Conservation (phyloP, 129 eudicot species). For the Centaurea solstitialis region DNA sequence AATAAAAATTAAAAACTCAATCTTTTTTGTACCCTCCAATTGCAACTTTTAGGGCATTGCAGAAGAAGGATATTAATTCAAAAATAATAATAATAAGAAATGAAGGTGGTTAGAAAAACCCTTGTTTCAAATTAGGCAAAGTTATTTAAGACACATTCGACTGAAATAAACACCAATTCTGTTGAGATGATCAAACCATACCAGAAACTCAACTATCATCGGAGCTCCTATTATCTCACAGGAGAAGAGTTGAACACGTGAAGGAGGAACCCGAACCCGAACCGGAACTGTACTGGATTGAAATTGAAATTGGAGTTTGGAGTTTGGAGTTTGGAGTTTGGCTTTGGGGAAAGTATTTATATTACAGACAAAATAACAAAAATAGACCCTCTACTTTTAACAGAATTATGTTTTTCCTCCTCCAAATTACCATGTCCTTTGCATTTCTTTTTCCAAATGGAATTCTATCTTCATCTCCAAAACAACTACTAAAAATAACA, state of each 20-base stretch:
- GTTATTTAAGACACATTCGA: conserved; percentile 5
- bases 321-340: too few relatives aligned
- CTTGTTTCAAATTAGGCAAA: not conserved
- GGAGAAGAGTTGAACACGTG: too few relatives aligned
- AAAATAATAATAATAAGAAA: not conserved
- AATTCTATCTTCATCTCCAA: too few relatives aligned
- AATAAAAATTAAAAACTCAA: not conserved
- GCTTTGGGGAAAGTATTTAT: not conserved
- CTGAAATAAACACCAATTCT: not conserved
- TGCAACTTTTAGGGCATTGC: not conserved
- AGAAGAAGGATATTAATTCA: not conserved
- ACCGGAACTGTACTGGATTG: not conserved
- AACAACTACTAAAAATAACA: too few relatives aligned
- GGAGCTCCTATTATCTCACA: not conserved
- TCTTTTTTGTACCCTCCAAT: not conserved
- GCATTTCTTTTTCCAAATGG: not conserved
- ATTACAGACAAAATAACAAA: not conserved
- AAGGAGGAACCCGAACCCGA: not conserved
- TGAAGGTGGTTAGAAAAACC: not conserved
- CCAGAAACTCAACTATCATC: conserved; percentile 3
- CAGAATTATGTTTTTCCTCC: not conserved
- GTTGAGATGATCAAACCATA: not conserved
- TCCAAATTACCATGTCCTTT: not conserved
- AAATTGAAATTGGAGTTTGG: not conserved
- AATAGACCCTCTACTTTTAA: not conserved